phyloP scores from a whole-genome alignment of 208 protist genomes.

The Acanthamoeba royreba region DNA sequence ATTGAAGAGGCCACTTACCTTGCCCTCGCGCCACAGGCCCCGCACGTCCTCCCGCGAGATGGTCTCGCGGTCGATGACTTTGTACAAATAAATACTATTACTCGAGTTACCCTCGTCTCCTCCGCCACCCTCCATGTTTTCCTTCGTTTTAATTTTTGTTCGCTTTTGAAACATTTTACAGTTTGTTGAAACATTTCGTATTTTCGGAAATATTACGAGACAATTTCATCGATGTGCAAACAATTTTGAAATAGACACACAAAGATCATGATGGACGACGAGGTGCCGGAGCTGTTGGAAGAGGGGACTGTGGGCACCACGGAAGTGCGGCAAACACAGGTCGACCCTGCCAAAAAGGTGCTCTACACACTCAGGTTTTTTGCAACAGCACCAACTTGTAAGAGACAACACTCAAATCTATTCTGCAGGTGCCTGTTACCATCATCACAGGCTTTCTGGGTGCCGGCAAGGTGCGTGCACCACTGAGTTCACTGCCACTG shows the following conservation, averaged over 20 bases:
- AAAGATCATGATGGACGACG: neutral
- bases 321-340: neutral
- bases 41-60: neutral
- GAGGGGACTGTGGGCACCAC: neutral
- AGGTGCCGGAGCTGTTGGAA: neutral
- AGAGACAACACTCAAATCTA: neutral
- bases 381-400: no score
- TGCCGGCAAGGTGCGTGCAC: slow-evolving; percentile 55
- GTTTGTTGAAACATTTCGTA: no score
- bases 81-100: neutral
- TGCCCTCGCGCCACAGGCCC: neutral
- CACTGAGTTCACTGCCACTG: neutral
- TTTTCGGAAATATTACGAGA: no score
- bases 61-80: neutral
- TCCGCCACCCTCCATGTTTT: neutral
- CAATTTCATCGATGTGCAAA: neutral
- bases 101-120: neutral
- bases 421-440: slow-evolving; percentile 55
- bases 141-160: neutral
- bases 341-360: neutral
- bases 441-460: slow-evolving; percentile 69
- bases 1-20: slow-evolving; percentile 7
- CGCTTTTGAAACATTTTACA: no score
- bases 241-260: neutral
- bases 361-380: no score